Evolutionary conservation across 208 protist species (phyloP), one percentile per base, ranked within the genome.

Genomic region (Leishmania mexicana): DNA sequence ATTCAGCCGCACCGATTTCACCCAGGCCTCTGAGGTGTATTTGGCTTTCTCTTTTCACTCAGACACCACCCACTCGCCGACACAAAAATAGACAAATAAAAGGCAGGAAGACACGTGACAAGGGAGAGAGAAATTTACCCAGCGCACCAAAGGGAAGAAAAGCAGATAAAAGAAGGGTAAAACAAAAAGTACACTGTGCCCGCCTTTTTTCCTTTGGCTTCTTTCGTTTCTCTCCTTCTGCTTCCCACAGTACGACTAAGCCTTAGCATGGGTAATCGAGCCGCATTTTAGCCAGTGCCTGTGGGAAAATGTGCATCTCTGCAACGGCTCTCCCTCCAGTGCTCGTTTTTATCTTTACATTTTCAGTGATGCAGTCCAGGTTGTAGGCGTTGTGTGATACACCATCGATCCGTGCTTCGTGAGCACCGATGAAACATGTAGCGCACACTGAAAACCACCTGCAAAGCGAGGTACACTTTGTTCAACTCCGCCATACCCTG

Each of bases 11-110:
- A 53, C 31, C 40, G 58, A 79, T 65, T 40, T 54, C 75, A 21
- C 49, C 58, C 53, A 79, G 58, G 75, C 45, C 45, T 79, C 58
- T 54, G 75, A 70, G 71, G 45, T 38, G 31, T 64, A 60, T 72
- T 72, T 74, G 15, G 31, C 80, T 54, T 60, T n/a, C 31, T 74
- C 19, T 24, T 49, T 72, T 76, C 47, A 76, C 15, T 76, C 49
- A 62, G 35, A 49, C 60, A 78, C 5, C n/a, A 54, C 53, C 38
- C 38, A 72, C 67, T 45, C 42, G 73, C 31, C 45, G n/a, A n/a
- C 73, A 76, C 47, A 10, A 17, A 58, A 51, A 19, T 35, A 81
- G 2, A n/a, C 80, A 76, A 79, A 40, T 4, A 31, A 40, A 75
- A 60, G 38, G n/a, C 28, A 40, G 49, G 77, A 71, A 45, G 17